phyloP scores from a whole-genome alignment of 1,139 yeast genomes.

The Yarrowia galli region DNA sequence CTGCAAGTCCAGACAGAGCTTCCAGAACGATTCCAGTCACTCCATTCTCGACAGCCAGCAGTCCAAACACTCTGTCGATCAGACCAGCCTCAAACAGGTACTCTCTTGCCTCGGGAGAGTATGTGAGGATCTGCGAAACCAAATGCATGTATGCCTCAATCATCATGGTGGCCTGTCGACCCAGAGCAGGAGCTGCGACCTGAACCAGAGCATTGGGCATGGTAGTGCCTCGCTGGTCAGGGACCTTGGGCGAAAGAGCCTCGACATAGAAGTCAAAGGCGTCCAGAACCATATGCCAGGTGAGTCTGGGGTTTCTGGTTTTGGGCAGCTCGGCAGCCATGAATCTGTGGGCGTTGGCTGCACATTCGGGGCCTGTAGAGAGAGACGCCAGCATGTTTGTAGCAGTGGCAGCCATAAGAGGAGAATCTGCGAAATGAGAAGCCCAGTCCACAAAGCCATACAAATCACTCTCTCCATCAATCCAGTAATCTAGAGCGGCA shows the following conservation, averaged over 20 bases:
- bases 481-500: constrained; percentile 72
- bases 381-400: constrained; percentile 80
- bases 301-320: constrained; percentile 16
- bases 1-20: constrained; percentile 60
- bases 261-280: constrained; percentile 37
- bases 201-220: constrained; percentile 43
- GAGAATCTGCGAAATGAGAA: constrained; percentile 73
- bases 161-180: constrained; percentile 81
- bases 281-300: constrained; percentile 38
- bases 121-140: constrained; percentile 59
- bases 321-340: constrained; percentile 41
- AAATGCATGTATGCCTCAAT: constrained; percentile 74
- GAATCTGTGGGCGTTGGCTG: constrained; percentile 57
- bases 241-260: constrained; percentile 25
- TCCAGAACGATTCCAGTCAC: constrained; percentile 61
- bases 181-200: constrained; percentile 58
- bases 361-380: constrained; percentile 64
- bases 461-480: constrained; percentile 65
- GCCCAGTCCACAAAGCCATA: constrained; percentile 91
- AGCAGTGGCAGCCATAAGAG: constrained; percentile 83
- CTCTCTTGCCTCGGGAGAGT: constrained; percentile 53
- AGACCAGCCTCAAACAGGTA: constrained; percentile 51
- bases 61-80: constrained; percentile 53
- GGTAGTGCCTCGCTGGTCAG: constrained; percentile 30
- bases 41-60: constrained; percentile 60